A percentile compares a stretch with the other conserved stretches of the same genome.
Evolutionary conservation across 805 yeast genomes (phyloP).

Genomic region (Saturnispora quitensis): DNA sequence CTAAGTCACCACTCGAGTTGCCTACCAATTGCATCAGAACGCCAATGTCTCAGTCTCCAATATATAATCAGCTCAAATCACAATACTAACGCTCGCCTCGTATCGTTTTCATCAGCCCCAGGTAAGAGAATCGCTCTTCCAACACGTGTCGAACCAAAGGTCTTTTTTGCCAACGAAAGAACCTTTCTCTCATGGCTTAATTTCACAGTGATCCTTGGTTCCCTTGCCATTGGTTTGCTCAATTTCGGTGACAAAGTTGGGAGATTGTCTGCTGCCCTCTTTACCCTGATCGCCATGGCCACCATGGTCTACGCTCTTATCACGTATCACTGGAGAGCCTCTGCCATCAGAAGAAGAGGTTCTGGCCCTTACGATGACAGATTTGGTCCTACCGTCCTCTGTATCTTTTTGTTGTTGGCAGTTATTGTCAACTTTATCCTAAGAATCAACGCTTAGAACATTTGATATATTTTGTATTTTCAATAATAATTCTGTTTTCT

Average conservation of each 20-base stretch:
- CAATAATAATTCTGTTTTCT: background rate
- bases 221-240: constrained; percentile 89
- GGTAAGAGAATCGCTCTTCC: constrained; percentile 95
- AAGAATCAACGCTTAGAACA: constrained; percentile 50
- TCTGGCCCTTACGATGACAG: constrained; percentile 99
- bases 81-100: background rate
- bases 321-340: constrained; percentile 99
- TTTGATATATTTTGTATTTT: background rate
- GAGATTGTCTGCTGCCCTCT: constrained; percentile 83
- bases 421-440: constrained; percentile 87
- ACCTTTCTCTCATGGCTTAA: constrained; percentile 97
- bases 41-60: background rate
- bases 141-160: constrained; percentile 97
- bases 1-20: background rate
- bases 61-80: too few relatives aligned
- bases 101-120: constrained; percentile 17
- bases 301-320: constrained; percentile 94
- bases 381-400: constrained; percentile 95
- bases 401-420: constrained; percentile 86
- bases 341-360: constrained; percentile 95
- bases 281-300: constrained; percentile 94
- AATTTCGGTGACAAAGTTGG: constrained; percentile 96
- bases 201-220: constrained; percentile 96
- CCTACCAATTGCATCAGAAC: background rate
- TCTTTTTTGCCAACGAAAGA: constrained; percentile 97